Evolutionary conservation across 1,284 basidiomycete genomes (phyloP).

Genomic region (Peniophora sp.): DNA sequence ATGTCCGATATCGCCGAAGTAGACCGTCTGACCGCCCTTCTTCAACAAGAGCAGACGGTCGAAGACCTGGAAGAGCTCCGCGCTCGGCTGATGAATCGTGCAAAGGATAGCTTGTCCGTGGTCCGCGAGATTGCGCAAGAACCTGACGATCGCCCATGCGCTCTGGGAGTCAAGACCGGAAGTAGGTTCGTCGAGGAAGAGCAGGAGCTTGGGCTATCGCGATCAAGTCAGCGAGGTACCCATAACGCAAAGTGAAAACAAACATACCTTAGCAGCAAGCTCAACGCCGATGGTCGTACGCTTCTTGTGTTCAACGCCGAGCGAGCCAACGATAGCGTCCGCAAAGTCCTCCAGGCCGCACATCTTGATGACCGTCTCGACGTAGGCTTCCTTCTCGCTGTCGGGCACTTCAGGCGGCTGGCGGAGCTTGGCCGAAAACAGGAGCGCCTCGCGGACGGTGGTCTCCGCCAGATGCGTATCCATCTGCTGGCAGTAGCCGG

Average conservation of each 20-base stretch:
- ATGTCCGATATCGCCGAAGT: slow-evolving; percentile 69
- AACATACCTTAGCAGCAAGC: slow-evolving; percentile 56
- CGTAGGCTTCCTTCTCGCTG: slow-evolving; percentile 75
- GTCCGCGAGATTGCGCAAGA: slow-evolving; percentile 76
- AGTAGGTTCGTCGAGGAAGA: slow-evolving; percentile 81
- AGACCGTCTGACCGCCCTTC: slow-evolving; percentile 72
- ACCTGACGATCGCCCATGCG: slow-evolving; percentile 79
- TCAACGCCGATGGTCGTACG: slow-evolving; percentile 80
- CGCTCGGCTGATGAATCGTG: slow-evolving; percentile 67
- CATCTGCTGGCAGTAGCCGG: slow-evolving; percentile 77
- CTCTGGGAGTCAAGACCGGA: slow-evolving; percentile 86
- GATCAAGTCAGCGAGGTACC: slow-evolving; percentile 3
- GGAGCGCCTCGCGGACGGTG: slow-evolving; percentile 81
- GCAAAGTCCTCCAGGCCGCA: slow-evolving; percentile 68
- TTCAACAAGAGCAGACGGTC: slow-evolving; percentile 50
- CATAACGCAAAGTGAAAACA: background rate
- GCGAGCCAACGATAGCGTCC: slow-evolving; percentile 71
- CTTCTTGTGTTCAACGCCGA: slow-evolving; percentile 75
- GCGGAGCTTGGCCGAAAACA: slow-evolving; percentile 77
- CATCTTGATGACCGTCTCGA: slow-evolving; percentile 73
- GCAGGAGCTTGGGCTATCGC: slow-evolving; percentile 57
- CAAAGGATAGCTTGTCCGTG: slow-evolving; percentile 74
- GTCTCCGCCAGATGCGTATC: slow-evolving; percentile 68
- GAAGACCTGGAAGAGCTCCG: slow-evolving; percentile 69
- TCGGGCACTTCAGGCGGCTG: slow-evolving; percentile 63